A percentile compares a stretch with the other conserved stretches of the same genome.
Conservation (phyloP, 192 early-diverging fungal genomes). For the Backusella parvicylindrica region DNA sequence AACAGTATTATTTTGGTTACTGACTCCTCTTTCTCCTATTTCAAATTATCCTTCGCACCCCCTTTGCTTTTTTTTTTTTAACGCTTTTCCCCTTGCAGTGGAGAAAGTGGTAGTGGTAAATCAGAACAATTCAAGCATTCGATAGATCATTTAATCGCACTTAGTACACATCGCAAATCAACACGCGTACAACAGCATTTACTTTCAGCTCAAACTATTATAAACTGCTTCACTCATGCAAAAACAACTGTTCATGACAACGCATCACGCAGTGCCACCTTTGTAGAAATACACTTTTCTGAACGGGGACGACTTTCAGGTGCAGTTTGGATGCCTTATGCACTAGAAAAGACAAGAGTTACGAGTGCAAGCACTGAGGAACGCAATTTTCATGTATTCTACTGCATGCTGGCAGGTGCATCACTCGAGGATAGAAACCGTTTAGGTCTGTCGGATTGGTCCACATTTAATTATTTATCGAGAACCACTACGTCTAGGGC, state of each 20-base stretch:
- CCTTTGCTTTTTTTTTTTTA: not conserved
- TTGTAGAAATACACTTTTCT: constrained; percentile 87
- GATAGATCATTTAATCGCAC: constrained; percentile 61
- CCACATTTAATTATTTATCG: constrained; percentile 53
- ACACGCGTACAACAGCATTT: constrained; percentile 65
- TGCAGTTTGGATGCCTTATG: constrained; percentile 80
- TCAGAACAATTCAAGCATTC: constrained; percentile 68
- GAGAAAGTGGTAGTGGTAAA: constrained; percentile 87
- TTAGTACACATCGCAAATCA: constrained; percentile 68
- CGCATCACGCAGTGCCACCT: constrained; percentile 78
- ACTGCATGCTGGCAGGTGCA: constrained; percentile 85
- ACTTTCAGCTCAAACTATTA: constrained; percentile 61
- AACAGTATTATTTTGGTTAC: not conserved
- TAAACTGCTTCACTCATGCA: constrained; percentile 87
- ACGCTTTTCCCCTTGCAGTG: constrained; percentile 48
- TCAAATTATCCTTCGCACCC: not conserved
- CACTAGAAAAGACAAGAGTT: constrained; percentile 84
- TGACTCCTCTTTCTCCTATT: constrained; percentile 8
- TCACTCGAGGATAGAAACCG: constrained; percentile 73
- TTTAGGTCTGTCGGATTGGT: constrained; percentile 68
- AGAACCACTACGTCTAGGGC: constrained; percentile 39
- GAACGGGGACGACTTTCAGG: constrained; percentile 86
- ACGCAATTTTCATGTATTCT: constrained; percentile 93
- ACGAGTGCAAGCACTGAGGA: constrained; percentile 60
- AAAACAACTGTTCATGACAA: constrained; percentile 71